Percentiles rank a stretch among this genome's conserved stretches.
Evolutionary conservation across 441 rosid genomes (phyloP).

Genomic region (Populus hybrid): DNA sequence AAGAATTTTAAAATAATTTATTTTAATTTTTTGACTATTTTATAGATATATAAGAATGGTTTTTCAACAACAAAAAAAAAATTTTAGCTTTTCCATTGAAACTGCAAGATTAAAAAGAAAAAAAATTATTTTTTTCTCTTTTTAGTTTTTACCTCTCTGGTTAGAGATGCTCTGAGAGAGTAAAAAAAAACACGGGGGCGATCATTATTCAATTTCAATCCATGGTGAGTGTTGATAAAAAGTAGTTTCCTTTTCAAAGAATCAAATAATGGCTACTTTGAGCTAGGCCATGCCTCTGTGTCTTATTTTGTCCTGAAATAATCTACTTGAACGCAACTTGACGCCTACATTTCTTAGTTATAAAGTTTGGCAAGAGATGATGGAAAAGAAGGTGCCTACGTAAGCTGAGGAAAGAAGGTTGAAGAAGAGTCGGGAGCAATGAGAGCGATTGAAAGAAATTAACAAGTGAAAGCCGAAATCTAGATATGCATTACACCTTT

Average conservation of each 20-base stretch:
- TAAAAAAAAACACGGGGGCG: neutral
- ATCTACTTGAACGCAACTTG: conserved; percentile 5
- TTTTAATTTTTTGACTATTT: too few species aligned
- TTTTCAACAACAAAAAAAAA: too few species aligned
- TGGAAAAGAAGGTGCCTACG: neutral
- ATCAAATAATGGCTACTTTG: neutral
- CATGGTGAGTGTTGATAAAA: neutral
- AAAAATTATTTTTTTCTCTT: too few species aligned
- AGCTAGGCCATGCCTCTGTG: neutral
- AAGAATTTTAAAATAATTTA: too few species aligned
- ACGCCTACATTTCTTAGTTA: neutral
- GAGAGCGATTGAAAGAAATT: neutral
- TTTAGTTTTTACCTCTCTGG: too few species aligned
- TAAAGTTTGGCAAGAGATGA: neutral
- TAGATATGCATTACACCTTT: neutral
- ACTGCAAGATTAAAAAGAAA: too few species aligned
- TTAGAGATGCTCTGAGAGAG: neutral
- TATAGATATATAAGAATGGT: too few species aligned
- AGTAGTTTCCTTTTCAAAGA: conserved; percentile 7
- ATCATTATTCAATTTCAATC: neutral
- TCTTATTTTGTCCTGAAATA: neutral
- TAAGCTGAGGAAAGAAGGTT: neutral
- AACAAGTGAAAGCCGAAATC: neutral
- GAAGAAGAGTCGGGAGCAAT: neutral
- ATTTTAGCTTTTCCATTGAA: too few species aligned